Conservation (phyloP, 1,284 basidiomycete species). For the Ceratobasidium sp. region DNA sequence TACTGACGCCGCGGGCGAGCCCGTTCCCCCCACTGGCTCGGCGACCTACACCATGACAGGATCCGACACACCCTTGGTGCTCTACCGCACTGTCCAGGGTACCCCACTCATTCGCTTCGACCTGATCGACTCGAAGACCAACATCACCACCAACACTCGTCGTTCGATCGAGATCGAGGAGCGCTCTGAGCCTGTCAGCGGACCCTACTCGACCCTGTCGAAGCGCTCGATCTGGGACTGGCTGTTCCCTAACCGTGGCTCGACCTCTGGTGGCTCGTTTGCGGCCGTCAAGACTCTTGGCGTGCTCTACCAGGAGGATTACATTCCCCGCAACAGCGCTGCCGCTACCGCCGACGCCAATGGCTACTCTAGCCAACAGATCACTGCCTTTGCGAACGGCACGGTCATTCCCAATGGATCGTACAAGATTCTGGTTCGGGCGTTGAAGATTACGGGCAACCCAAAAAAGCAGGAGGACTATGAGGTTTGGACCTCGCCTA, state of each 20-base stretch:
- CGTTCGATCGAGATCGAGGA: neutral
- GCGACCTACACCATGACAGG: slow-evolving; percentile 45
- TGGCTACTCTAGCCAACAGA: slow-evolving; percentile 2
- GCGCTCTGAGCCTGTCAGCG: neutral
- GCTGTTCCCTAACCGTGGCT: slow-evolving; percentile 11
- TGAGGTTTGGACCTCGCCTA: slow-evolving; percentile 40
- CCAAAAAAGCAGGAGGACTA: slow-evolving; percentile 38
- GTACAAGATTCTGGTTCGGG: slow-evolving; percentile 40
- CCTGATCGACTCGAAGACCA: slow-evolving; percentile 47
- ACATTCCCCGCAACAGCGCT: slow-evolving; percentile 4
- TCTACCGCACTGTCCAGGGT: slow-evolving; percentile 47
- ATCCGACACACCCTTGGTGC: slow-evolving; percentile 30
- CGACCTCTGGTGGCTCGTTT: neutral
- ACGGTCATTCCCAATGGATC: slow-evolving; percentile 40
- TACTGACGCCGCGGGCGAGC: neutral
- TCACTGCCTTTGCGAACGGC: slow-evolving; percentile 37
- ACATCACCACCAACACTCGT: neutral
- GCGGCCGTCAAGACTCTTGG: slow-evolving; percentile 14
- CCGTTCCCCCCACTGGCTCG: neutral
- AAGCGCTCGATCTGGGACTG: slow-evolving; percentile 33
- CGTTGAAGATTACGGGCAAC: slow-evolving; percentile 41
- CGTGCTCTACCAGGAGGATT: slow-evolving; percentile 9
- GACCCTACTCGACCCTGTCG: slow-evolving; percentile 8
- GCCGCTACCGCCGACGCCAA: slow-evolving; percentile 9
- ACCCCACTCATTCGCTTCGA: slow-evolving; percentile 48